Evolutionary conservation across 1,284 basidiomycete species (phyloP), one percentile per base, ranked within the genome.

Genomic region (Cutaneotrichosporon cyanovorans): DNA sequence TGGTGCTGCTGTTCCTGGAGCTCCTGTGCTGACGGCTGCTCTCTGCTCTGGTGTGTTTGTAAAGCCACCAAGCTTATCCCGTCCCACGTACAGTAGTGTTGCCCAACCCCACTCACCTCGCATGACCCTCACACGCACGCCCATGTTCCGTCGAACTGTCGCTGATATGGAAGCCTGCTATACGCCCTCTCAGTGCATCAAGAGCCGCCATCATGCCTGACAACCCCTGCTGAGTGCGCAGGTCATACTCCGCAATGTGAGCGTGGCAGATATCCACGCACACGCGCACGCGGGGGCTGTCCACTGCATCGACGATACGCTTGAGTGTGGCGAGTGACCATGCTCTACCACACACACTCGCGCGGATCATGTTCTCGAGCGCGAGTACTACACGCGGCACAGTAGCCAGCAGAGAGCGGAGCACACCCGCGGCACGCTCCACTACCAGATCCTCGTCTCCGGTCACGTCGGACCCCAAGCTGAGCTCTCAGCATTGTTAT

Each of bases 261-360:
- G 51, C 51, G 41, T 53, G 51, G 31, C 51, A 53, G 18, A 53
- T 35, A 19, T 53, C 51, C 21, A 53, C 37, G 19, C 51, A 53
- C 12, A 37, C 34, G 22, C 31, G 42, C 16, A 41, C 21, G 25
- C 47, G 51, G 3, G 32, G 28, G 14, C 15, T 22, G 33, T 36
- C 30, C 22, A 53, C 51, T 0, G 15, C 20, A n/a, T 46, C 37
- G 19, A 53, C 23, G 20, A 53, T 36, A 4, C 22, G 37, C 18
- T 23, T 19, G 30, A 53, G 37, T 9, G 21, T 10, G 8, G 7
- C 9, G 5, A 53, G 40, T 19, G 43, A 46, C 51, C 51, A 53
- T 3, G 48, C 22, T 6, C 30, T 16, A 18, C 30, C 28, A 19
- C 45, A 46, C 10, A 36, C 41, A 4, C 11, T 15, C 4, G 34